Evolutionary conservation across 1,139 yeast genomes (phyloP), one percentile per base, ranked within the genome.

Genomic region (Scheffersomyces illinoinensis): DNA sequence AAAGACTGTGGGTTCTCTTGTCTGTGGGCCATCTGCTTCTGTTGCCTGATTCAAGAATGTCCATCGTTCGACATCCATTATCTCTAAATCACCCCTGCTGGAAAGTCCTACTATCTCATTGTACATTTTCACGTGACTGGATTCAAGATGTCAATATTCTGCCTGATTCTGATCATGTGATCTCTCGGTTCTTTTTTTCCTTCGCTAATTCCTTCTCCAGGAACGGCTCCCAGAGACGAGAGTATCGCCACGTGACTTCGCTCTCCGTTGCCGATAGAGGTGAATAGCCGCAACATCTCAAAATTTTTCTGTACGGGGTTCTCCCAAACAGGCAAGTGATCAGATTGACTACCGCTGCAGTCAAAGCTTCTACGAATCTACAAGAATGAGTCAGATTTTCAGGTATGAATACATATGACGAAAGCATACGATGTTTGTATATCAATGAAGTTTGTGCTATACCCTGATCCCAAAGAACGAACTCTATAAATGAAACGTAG

Each of bases 221-320:
- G 48, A 21, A 54, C 12, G 58, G 58, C 53, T 18, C 57, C 5
- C 10, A 47, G 24, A 33, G 21, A 46, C 53, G 4, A 4, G 46
- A 18, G 26, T 26, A 19, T 14, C 47, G 19, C 21, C 19, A 24
- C 23, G 26, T 24, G 18, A 5, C 7, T 47, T 61, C 64, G 64
- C 59, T 24, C 47, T 57, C 47, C n/a, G 60, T 50, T 62, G 56
- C 64, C 63, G 53, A 49, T 57, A 58, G 57, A 43, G 46, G 24
- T 49, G 48, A 48, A 54, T 62, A 61, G 64, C 64, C 64, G 64
- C 64, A 62, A 60, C 58, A 55, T 24, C 47, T 43, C 21, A 23
- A 39, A 26, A 18, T 46, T 51, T 54, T 33, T 47, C 47, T 54
- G 47, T 50, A 47, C 46, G 20, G 20, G 51, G 52, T 26, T 33